Base-by-base conservation (phyloP, 2,329 filamentous ascomycete genomes). In the Lachnellula suecica region DNA sequence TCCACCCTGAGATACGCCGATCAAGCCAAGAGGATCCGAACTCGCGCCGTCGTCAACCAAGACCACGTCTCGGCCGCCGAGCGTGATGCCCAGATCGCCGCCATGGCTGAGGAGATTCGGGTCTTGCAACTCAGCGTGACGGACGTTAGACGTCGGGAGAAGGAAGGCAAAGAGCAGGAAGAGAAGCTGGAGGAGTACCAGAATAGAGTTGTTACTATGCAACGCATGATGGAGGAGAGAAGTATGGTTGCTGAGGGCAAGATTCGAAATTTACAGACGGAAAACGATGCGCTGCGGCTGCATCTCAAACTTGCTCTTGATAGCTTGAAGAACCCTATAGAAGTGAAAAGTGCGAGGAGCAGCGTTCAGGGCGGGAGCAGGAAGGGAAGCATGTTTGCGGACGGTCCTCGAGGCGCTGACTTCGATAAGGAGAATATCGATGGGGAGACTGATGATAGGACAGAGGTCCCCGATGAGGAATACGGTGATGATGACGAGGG, bases 1-100 rank as follows among this genome's bases (percentile, higher is more conserved):
- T 96, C 91, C 2, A 99, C 94, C 1, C 83, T 99, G 11, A 90
- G 94, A 34, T 99, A 99, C 70, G 94, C 94, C 19, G 93, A 99
- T 70, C 93, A 97, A 72, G 94, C 94, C 56, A 99, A 99, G 77
- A 88, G 89, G 51, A 99, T 99, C 74, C 91, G 92, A 66, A 97
- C 92, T 29, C 87, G 91, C 46, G 94, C 94, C 23, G 85, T 92
- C 27, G 89, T 97, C 74, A 99, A 99, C 74, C 91, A 99, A 73
- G 92, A 97, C 71, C 88, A 91, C 63, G 87, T 97, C 61, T 93
- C 89, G 9, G 88, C 91, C 13, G 94, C 93, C 1, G 90, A 97
- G 73, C 86, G 95, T 59, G 94, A 99, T 71, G 91, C 91, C 4
- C 91, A 97, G 71, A 96, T 99, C 64, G 78, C 83, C 1, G 89